Percentiles rank a stretch among this genome's conserved stretches.
These are phyloP conservation scores for Neurospora intermedia DNA, from an alignment of 495 filamentous ascomycete genomes.

Conservation along the genomic window DNA sequence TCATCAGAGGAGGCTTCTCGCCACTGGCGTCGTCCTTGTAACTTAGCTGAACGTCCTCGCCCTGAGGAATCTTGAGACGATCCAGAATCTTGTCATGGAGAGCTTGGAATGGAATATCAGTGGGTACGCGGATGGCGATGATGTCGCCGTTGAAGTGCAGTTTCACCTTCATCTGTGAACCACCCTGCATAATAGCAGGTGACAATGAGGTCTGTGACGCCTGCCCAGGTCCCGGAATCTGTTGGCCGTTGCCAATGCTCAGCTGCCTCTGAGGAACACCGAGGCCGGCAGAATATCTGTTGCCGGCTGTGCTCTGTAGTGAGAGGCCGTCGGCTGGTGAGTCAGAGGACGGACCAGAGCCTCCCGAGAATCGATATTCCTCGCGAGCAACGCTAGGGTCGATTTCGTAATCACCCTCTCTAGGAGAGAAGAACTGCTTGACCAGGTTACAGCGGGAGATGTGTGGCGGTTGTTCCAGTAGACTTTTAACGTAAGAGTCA, in stretches of 20 bases:
- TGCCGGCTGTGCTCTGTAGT: constrained; percentile 61
- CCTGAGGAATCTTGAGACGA: constrained; percentile 53
- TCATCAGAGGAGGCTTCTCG: constrained; percentile 59
- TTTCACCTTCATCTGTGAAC: constrained; percentile 73
- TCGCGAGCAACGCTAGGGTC: constrained; percentile 56
- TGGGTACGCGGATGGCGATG: constrained; percentile 80
- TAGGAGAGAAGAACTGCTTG: constrained; percentile 79
- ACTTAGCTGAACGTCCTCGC: constrained; percentile 60
- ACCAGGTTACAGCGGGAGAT: constrained; percentile 76
- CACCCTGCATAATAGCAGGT: constrained; percentile 31
- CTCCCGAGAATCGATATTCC: constrained; percentile 57
- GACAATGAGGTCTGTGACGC: constrained; percentile 49
- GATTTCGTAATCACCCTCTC: constrained; percentile 86
- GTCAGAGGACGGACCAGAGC: constrained; percentile 62
- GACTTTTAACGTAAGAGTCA: constrained; percentile 88
- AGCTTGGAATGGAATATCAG: constrained; percentile 63
- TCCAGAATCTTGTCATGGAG: constrained; percentile 74
- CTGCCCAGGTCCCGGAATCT: constrained; percentile 64
- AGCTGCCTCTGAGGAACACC: constrained; percentile 48
- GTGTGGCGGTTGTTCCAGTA: constrained; percentile 70
- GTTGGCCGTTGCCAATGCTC: constrained; percentile 44
- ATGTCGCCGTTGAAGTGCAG: constrained; percentile 84
- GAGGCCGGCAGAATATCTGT: constrained; percentile 41
- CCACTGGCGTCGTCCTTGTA: constrained; percentile 82
- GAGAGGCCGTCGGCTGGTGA: constrained; percentile 48